Evolutionary conservation across 2,329 filamentous ascomycete species (phyloP).

Genomic region (Fusarium burgessii): DNA sequence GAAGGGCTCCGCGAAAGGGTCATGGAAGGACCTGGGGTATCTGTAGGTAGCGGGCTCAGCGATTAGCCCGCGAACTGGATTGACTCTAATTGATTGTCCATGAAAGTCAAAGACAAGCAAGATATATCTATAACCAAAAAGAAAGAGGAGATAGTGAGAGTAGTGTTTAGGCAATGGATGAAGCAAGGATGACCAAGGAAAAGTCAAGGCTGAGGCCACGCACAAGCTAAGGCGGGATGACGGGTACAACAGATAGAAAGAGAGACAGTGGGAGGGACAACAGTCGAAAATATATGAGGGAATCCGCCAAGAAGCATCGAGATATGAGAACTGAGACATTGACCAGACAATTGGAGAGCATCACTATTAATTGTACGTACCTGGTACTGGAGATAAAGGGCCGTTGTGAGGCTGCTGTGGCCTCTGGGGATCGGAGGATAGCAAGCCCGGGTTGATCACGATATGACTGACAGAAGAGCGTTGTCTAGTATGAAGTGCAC

Average conservation of each 20-base stretch:
- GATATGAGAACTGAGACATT: slow-evolving; percentile 42
- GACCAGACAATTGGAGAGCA: slow-evolving; percentile 13
- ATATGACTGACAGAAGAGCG: slow-evolving; percentile 59
- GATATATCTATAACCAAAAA: slow-evolving; percentile 4
- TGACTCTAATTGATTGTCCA: slow-evolving; percentile 23
- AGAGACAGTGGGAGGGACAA: slow-evolving; percentile 20
- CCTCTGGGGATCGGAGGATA: slow-evolving; percentile 49
- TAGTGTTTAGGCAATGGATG: not conserved
- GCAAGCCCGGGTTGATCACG: slow-evolving; percentile 46
- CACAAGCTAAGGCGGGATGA: slow-evolving; percentile 2
- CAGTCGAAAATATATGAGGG: slow-evolving; percentile 19
- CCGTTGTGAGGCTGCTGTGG: slow-evolving; percentile 45
- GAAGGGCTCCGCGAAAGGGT: slow-evolving; percentile 89
- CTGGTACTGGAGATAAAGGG: slow-evolving; percentile 66
- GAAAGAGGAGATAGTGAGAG: not conserved
- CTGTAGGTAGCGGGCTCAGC: slow-evolving; percentile 50
- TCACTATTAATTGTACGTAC: slow-evolving; percentile 56
- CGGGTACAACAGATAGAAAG: slow-evolving; percentile 20
- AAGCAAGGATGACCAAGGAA: slow-evolving; percentile 15
- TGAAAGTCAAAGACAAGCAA: slow-evolving; percentile 20
- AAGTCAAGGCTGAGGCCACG: slow-evolving; percentile 7
- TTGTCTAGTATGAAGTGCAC: slow-evolving; percentile 64
- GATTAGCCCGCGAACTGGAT: slow-evolving; percentile 44
- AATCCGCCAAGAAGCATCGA: slow-evolving; percentile 20
- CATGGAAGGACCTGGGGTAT: slow-evolving; percentile 74